phyloP scores from a whole-genome alignment of 352 stramenopile species.

The Globisporangium sylvaticum region DNA sequence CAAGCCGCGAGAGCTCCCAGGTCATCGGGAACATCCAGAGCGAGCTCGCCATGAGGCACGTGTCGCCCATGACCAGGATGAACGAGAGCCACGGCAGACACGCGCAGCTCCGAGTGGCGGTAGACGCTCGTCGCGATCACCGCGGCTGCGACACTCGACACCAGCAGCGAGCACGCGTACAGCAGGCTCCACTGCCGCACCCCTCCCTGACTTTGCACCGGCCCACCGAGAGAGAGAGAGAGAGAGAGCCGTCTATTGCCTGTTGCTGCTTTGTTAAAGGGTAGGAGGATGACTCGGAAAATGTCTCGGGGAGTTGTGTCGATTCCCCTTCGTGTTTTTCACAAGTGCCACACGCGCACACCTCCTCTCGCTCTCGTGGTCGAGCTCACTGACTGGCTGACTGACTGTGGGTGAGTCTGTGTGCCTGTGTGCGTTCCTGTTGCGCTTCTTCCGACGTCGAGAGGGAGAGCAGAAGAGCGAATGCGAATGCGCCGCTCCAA shows the following conservation, averaged over 20 bases:
- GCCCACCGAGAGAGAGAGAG: neutral
- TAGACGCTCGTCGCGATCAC: conserved; percentile 33
- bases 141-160: conserved; percentile 36
- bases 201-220: neutral
- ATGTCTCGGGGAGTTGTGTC: neutral
- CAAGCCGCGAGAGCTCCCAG: conserved; percentile 37
- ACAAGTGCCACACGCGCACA: too few relatives aligned
- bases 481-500: neutral
- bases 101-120: conserved; percentile 29
- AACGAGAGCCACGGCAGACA: conserved; percentile 40
- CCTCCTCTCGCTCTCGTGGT: too few relatives aligned
- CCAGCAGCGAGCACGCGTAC: conserved; percentile 35
- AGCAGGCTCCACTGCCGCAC: conserved; percentile 45
- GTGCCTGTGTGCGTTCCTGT: too few relatives aligned
- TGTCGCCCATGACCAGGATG: conserved; percentile 38
- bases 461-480: neutral
- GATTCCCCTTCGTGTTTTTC: neutral
- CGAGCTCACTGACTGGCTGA: too few relatives aligned
- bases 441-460: neutral
- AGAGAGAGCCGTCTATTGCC: neutral
- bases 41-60: conserved; percentile 34
- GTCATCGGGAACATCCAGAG: conserved; percentile 53
- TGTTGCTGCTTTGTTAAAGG: neutral
- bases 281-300: neutral
- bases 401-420: too few relatives aligned